A percentile compares a stretch with the other conserved stretches of the same genome.
Evolutionary conservation across 164 flowering plant species (phyloP).

Genomic region (Santalum album): DNA sequence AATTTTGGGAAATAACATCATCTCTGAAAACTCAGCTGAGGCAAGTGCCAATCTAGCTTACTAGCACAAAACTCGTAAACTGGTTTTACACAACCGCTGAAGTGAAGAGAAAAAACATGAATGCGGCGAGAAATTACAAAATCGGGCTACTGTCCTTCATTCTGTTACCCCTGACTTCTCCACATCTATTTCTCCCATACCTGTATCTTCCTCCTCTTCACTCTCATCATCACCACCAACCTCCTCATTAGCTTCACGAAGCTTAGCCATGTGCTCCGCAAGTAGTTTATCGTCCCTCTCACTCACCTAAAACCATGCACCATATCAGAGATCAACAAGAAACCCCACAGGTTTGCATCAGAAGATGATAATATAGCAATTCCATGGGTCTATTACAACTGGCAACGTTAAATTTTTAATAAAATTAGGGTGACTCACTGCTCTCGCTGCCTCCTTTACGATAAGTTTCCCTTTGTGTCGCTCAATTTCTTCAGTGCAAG

Average conservation of each 20-base stretch:
- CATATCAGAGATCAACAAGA: too few species aligned
- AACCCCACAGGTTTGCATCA: too few species aligned
- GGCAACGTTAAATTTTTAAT: too few species aligned
- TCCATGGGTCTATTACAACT: too few species aligned
- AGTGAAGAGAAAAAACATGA: not conserved
- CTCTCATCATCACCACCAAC: constrained; percentile 72
- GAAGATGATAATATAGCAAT: too few species aligned
- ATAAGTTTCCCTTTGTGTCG: constrained; percentile 71
- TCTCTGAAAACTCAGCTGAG: too few species aligned
- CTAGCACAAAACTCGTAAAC: too few species aligned
- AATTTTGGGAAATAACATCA: too few species aligned
- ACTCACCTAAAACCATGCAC: constrained; percentile 58
- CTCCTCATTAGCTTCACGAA: constrained; percentile 57
- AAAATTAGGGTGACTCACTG: constrained; percentile 40
- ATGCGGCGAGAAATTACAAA: not conserved
- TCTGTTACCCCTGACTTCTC: constrained; percentile 47
- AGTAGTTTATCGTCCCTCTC: constrained; percentile 86
- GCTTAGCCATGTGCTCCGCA: constrained; percentile 69
- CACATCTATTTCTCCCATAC: constrained; percentile 78
- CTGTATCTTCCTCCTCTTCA: constrained; percentile 92
- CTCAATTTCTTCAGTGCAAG: constrained; percentile 70
- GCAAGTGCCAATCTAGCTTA: too few species aligned
- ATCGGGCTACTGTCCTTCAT: constrained; percentile 6
- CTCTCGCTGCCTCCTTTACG: constrained; percentile 84
- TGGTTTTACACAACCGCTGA: constrained; percentile 1